Evolutionary conservation across 2,329 filamentous ascomycete species (phyloP).

Genomic region (Aspergillus clavatus): DNA sequence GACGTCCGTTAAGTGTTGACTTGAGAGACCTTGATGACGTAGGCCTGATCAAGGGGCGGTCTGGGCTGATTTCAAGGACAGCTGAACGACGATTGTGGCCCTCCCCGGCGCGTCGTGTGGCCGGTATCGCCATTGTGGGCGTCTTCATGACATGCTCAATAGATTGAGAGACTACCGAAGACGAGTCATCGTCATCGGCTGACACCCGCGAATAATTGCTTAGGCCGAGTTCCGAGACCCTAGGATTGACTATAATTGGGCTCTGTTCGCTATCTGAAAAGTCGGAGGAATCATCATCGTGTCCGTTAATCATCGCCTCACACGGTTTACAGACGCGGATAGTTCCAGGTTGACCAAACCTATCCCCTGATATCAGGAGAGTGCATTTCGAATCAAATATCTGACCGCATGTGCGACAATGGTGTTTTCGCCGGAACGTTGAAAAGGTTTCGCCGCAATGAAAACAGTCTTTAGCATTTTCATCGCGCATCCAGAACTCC

Average conservation of each 20-base stretch:
- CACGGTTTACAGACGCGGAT: constrained; percentile 91
- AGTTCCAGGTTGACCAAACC: constrained; percentile 79
- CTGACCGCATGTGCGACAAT: constrained; percentile 91
- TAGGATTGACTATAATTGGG: constrained; percentile 60
- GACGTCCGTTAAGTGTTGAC: constrained; percentile 63
- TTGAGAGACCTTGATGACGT: constrained; percentile 86
- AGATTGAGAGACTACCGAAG: constrained; percentile 44
- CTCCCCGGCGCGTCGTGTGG: constrained; percentile 62
- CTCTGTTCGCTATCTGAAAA: constrained; percentile 69
- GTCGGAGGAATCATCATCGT: constrained; percentile 86
- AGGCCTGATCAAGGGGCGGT: constrained; percentile 75
- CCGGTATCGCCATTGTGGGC: constrained; percentile 62
- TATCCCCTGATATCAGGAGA: constrained; percentile 77
- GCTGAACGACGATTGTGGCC: constrained; percentile 80
- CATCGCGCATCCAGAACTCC: constrained; percentile 99
- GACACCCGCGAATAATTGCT: constrained; percentile 40
- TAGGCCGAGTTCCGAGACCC: constrained; percentile 55
- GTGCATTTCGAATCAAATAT: constrained; percentile 98
- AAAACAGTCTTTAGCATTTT: constrained; percentile 96
- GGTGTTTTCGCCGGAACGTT: constrained; percentile 91
- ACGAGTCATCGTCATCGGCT: constrained; percentile 45
- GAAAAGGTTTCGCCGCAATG: constrained; percentile 85
- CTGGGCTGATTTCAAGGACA: constrained; percentile 82
- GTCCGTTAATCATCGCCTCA: constrained; percentile 81
- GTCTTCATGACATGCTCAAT: constrained; percentile 45